Percentiles rank a stretch among this genome's conserved stretches.
These are phyloP conservation scores for Lenzites betulinus DNA, from an alignment of 768 basidiomycete species.

Conservation along the genomic window DNA sequence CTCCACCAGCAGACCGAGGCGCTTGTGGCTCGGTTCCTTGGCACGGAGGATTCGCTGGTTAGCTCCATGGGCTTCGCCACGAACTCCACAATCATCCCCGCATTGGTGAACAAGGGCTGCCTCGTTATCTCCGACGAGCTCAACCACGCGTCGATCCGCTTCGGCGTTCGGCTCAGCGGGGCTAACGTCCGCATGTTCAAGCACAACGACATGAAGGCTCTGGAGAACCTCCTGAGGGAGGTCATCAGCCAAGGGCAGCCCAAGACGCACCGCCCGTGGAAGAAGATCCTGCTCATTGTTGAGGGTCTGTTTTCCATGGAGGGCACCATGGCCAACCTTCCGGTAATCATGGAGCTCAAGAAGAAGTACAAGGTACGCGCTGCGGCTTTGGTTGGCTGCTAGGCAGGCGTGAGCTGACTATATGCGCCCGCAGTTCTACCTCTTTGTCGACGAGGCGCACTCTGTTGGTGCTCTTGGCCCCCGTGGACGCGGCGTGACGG, in stretches of 20 bases:
- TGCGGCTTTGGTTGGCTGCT: neutral
- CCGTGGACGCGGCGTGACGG: conserved; percentile 90
- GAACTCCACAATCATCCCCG: conserved; percentile 92
- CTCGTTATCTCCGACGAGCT: conserved; percentile 96
- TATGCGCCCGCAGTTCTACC: conserved; percentile 73
- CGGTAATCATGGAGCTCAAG: conserved; percentile 82
- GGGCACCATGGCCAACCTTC: conserved; percentile 89
- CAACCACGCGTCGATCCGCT: conserved; percentile 94
- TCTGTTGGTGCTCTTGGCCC: conserved; percentile 96
- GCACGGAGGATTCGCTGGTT: conserved; percentile 87
- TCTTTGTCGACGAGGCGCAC: conserved; percentile 97
- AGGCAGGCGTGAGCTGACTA: neutral
- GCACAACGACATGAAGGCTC: conserved; percentile 88
- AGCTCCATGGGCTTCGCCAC: conserved; percentile 97
- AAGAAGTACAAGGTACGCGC: conserved; percentile 86
- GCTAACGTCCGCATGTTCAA: conserved; percentile 93
- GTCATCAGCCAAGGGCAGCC: conserved; percentile 97
- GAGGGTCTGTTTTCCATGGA: conserved; percentile 99
- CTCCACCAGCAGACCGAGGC: conserved; percentile 80
- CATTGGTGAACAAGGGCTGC: conserved; percentile 86
- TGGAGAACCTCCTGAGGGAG: conserved; percentile 84
- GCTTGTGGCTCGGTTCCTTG: conserved; percentile 87
- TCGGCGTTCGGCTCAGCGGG: conserved; percentile 86
- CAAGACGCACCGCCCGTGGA: conserved; percentile 98
- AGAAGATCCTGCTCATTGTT: conserved; percentile 93